Base-by-base conservation (phyloP, 805 yeast genomes). In the Candida piceae region DNA sequence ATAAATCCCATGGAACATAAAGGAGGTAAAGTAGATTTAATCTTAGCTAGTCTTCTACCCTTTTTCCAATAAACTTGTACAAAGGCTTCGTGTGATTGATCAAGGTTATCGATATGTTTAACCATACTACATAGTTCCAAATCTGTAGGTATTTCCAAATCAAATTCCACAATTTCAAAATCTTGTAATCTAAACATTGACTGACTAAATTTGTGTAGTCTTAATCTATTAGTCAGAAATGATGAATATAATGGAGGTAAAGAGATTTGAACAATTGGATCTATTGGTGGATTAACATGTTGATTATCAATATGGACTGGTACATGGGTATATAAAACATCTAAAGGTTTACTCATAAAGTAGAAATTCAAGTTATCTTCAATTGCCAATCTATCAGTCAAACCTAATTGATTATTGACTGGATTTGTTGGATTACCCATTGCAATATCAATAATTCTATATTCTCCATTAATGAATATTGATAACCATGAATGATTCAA, bases 401-500 rank as follows among this genome's bases (percentile, higher is more conserved):
- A 57, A 36, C 62, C 50, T 55, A 70, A 60, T 40, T 67, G 60
- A 49, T 69, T 64, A 35, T 71, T 66, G 7, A 70, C 52, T 1
- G 80, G 76, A 44, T 78, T 72, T 1, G 81, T 58, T 4, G 68
- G 58, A 49, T 79, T 80, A 1, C 86, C 88, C 21, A 81, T 50
- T 5, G 78, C 66, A 5, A 76, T 80, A 56, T 90, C 98, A 42
- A 90, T 59, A 42, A 93, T 70, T 41, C 90, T 67, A 76, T 89
- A 88, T 54, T 84, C 83, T 27, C 80, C 79, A 41, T 85, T 81
- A 12, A 88, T 60, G 24, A 82, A 57, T 1, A 88, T 78, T 1
- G 95, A 78, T 38, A 87, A 70, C 98, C 98, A 93, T 38, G 84
- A 77, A 60, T 93, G 98, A 51, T 88, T 86, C 25, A 79, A 57